phyloP scores from a whole-genome alignment of 108 stramenopile species.

The Cylindrotheca fusiformis region DNA sequence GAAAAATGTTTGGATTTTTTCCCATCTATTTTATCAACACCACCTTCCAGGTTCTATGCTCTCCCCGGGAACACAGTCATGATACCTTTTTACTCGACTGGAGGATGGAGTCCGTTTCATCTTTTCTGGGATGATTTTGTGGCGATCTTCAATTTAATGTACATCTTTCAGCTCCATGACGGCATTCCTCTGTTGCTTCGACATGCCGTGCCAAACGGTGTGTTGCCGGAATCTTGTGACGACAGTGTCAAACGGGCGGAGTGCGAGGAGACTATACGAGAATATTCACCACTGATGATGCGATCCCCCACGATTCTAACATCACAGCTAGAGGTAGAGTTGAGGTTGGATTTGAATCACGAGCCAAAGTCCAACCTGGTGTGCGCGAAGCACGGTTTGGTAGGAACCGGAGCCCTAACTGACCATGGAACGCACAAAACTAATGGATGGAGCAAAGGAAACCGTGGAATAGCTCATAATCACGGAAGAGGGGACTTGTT shows the following conservation, averaged over 20 bases:
- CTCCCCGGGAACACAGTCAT: constrained; percentile 32
- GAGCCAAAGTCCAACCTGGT: constrained; percentile 20
- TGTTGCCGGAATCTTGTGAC: constrained; percentile 19
- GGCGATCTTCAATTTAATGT: constrained; percentile 38
- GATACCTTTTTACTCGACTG: constrained; percentile 52
- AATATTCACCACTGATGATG: constrained; percentile 17
- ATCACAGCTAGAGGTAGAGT: background rate
- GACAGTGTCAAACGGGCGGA: background rate
- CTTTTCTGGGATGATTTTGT: constrained; percentile 57
- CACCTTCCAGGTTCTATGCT: constrained; percentile 24
- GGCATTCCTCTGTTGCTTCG: constrained; percentile 1
- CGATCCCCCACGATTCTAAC: constrained; percentile 2
- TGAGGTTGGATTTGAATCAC: background rate
- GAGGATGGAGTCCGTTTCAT: constrained; percentile 35
- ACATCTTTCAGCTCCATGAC: constrained; percentile 33
- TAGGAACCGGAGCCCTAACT: constrained; percentile 44
- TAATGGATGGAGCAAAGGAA: constrained; percentile 40
- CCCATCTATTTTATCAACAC: constrained; percentile 23
- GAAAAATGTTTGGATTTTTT: constrained; percentile 37
- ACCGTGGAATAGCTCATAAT: constrained; percentile 37
- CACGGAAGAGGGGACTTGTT: constrained; percentile 44
- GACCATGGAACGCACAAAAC: constrained; percentile 44
- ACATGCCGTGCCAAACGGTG: background rate
- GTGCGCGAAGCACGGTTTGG: constrained; percentile 40
- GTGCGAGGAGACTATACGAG: background rate